Conservation (phyloP, 441 rosid genomes). For the Jatropha multifida region DNA sequence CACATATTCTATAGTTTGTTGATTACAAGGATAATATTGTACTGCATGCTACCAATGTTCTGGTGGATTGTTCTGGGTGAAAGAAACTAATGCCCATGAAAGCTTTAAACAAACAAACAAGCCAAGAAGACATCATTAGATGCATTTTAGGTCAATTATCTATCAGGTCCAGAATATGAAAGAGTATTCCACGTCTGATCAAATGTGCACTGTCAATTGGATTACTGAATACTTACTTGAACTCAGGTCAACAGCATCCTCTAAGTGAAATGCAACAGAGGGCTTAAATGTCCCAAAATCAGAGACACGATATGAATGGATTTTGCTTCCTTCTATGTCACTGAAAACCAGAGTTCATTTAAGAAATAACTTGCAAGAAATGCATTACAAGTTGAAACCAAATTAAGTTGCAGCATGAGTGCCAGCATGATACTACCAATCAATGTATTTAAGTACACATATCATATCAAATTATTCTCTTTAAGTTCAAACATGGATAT, state of each 20-base stretch:
- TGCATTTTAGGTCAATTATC: not conserved
- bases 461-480: not conserved
- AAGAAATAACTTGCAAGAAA: conserved; percentile 17
- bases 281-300: conserved; percentile 43
- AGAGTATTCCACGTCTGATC: not conserved
- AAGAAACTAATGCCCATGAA: not conserved
- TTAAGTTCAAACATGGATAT: not conserved
- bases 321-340: conserved; percentile 34
- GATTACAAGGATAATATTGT: not conserved
- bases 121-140: not conserved
- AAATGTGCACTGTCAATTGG: conserved; percentile 10
- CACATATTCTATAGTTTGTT: not conserved
- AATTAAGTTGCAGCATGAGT: not conserved
- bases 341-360: conserved; percentile 30
- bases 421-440: not conserved
- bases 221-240: conserved; percentile 36
- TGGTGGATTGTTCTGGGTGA: not conserved
- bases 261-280: conserved; percentile 36
- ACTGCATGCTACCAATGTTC: not conserved
- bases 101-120: not conserved
- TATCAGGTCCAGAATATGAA: not conserved
- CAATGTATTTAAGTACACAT: not conserved
- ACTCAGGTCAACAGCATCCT: conserved; percentile 40
- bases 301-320: conserved; percentile 32
- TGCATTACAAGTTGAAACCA: not conserved